Percentiles rank a stretch among this genome's conserved stretches.
Conservation (phyloP, 176 grass and related monocot genomes). For the Eleusine coracana region DNA sequence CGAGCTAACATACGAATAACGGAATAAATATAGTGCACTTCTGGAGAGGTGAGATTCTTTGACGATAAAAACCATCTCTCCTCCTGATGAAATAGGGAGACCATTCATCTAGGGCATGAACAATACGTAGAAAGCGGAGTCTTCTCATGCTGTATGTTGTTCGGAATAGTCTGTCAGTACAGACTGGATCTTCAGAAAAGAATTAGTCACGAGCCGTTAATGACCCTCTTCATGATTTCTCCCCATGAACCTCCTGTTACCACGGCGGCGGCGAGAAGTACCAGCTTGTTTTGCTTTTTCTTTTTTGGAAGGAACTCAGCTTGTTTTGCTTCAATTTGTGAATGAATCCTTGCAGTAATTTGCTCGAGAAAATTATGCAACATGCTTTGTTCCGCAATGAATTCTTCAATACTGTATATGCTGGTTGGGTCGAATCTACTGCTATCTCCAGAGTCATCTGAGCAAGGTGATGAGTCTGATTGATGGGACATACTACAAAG, state of each 20-base stretch:
- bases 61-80: conserved; percentile 27
- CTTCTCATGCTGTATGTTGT: conserved; percentile 43
- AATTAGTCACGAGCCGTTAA: conserved; percentile 28
- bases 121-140: conserved; percentile 34
- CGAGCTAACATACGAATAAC: conserved; percentile 38
- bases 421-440: conserved; percentile 12
- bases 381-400: conserved; percentile 23
- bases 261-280: conserved; percentile 15
- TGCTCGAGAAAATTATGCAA: conserved; percentile 43
- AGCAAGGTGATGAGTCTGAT: conserved; percentile 37
- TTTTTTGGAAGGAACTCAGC: background rate
- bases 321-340: conserved; percentile 39
- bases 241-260: conserved; percentile 23
- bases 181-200: conserved; percentile 42
- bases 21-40: conserved; percentile 35
- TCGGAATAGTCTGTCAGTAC: conserved; percentile 19
- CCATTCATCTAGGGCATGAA: conserved; percentile 39
- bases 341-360: conserved; percentile 40
- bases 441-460: conserved; percentile 26
- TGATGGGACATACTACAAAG: conserved; percentile 35
- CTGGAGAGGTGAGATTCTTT: conserved; percentile 45
- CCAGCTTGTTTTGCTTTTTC: background rate
- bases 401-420: conserved; percentile 45
- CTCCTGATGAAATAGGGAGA: conserved; percentile 47
- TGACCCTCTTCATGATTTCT: conserved; percentile 49